Conservation (phyloP, 192 early-diverging fungal genomes). For the Entrophospora sp. region DNA sequence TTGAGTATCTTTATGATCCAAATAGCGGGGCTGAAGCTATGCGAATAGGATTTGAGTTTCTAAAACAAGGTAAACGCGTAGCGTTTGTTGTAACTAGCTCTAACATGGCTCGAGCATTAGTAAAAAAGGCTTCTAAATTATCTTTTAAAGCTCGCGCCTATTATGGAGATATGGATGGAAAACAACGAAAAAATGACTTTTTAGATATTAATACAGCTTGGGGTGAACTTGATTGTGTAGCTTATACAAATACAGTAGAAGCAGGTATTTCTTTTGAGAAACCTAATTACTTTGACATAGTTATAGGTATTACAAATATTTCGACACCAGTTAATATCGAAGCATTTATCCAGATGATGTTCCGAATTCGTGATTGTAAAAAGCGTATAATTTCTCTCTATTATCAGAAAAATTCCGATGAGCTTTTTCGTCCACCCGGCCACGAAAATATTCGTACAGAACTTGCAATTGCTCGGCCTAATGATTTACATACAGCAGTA, state of each 20-base stretch:
- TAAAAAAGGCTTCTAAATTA: slow-evolving; percentile 2
- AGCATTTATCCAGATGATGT: background rate
- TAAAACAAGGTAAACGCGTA: slow-evolving; percentile 3
- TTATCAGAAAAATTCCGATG: background rate
- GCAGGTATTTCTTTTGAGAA: background rate
- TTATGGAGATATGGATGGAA: slow-evolving; percentile 10
- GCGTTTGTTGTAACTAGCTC: background rate
- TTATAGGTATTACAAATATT: slow-evolving; percentile 2
- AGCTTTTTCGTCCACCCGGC: background rate
- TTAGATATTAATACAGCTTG: background rate
- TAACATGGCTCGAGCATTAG: slow-evolving; percentile 4
- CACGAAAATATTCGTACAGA: background rate
- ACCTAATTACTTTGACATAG: background rate
- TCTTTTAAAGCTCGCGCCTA: background rate
- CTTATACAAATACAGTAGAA: background rate
- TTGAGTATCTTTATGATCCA: slow-evolving; percentile 5
- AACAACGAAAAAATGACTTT: slow-evolving; percentile 5
- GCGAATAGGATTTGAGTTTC: slow-evolving; percentile 1
- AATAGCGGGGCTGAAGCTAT: slow-evolving; percentile 13
- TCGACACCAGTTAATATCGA: background rate
- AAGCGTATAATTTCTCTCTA: background rate
- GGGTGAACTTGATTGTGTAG: background rate
- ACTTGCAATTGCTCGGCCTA: background rate
- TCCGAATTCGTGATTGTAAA: background rate
- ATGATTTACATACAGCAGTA: slow-evolving; percentile 7